Conservation (phyloP, 2,329 filamentous ascomycete species). For the Botrytis hyacinthi region DNA sequence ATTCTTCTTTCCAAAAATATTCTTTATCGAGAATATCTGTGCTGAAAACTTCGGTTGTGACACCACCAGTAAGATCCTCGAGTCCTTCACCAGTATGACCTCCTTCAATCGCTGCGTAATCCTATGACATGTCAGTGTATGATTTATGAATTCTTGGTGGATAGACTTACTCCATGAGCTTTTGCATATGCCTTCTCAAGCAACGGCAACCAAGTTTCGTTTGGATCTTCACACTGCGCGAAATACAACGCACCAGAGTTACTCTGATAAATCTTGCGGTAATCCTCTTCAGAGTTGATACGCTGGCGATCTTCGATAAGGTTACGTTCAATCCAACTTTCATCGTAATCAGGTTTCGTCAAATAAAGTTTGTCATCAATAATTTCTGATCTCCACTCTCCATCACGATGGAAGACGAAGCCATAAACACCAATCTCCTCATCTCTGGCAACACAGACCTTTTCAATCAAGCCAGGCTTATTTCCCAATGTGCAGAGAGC, state of each 20-base stretch:
- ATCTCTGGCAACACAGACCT: constrained; percentile 39
- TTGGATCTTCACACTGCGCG: constrained; percentile 69
- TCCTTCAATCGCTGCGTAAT: constrained; percentile 72
- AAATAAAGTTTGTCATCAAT: constrained; percentile 88
- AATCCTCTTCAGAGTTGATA: constrained; percentile 57
- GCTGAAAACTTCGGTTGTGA: constrained; percentile 66
- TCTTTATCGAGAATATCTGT: constrained; percentile 75
- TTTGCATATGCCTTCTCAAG: constrained; percentile 84
- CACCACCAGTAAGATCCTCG: constrained; percentile 64
- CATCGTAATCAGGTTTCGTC: constrained; percentile 76
- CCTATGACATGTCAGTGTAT: constrained; percentile 38
- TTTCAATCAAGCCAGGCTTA: constrained; percentile 46
- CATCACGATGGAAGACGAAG: constrained; percentile 82
- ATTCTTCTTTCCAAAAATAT: constrained; percentile 78
- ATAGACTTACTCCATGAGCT: constrained; percentile 55
- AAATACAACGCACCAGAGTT: constrained; percentile 78
- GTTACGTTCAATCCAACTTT: constrained; percentile 62
- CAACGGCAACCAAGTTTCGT: constrained; percentile 80
- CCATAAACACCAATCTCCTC: constrained; percentile 77
- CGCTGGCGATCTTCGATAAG: constrained; percentile 71
- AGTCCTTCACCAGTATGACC: constrained; percentile 61
- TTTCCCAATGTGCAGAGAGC: constrained; percentile 69
- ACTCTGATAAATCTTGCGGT: constrained; percentile 42
- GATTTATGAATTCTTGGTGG: not conserved
- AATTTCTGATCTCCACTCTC: constrained; percentile 83